phyloP scores from a whole-genome alignment of 2,329 filamentous ascomycete species.

The Verticillium alfalfae region DNA sequence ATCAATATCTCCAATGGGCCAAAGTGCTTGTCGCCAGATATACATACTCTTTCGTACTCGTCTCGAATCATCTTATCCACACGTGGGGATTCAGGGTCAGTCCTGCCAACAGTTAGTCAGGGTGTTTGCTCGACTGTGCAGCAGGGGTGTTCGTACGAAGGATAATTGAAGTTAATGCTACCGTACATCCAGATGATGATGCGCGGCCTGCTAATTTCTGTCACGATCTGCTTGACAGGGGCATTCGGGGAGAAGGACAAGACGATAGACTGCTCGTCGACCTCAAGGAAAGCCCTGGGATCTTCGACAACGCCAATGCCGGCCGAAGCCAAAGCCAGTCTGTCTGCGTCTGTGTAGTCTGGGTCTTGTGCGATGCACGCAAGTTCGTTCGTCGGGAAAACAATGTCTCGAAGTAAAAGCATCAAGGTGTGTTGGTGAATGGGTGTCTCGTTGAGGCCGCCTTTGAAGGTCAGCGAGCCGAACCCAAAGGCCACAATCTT shows the following conservation, averaged over 20 bases:
- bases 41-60: neutral
- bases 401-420: neutral
- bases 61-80: neutral
- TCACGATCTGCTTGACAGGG: conserved; percentile 13
- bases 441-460: neutral
- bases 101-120: neutral
- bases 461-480: neutral
- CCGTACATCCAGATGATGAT: conserved; percentile 10
- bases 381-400: neutral
- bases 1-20: neutral
- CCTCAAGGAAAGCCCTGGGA: conserved; percentile 11
- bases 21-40: neutral
- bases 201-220: conserved; percentile 11
- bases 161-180: neutral
- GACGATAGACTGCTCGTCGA: conserved; percentile 10
- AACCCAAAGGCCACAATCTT: neutral
- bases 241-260: conserved; percentile 8
- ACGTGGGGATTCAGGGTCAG: neutral
- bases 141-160: neutral
- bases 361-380: neutral
- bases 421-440: neutral
- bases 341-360: neutral
- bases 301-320: conserved; percentile 7
- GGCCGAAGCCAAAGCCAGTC: neutral
- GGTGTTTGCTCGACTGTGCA: neutral